Evolutionary conservation across 306 rosid genomes (phyloP), one percentile per base, ranked within the genome.

Genomic region (Castanopsis chinensis): DNA sequence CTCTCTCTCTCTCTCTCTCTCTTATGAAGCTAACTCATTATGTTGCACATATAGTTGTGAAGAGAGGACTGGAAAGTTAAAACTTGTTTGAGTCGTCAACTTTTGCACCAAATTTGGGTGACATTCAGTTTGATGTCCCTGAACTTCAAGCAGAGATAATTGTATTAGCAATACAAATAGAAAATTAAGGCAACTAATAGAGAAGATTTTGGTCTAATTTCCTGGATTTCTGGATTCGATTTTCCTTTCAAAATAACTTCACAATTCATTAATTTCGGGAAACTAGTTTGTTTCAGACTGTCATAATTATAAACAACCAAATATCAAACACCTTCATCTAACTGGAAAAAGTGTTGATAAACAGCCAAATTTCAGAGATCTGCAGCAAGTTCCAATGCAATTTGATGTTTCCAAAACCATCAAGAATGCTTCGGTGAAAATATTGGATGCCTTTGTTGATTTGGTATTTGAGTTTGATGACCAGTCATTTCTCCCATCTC

Each of bases 361-460:
- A 35, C 83, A 83, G 94, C 80, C 88, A 78, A 55, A 83, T 19
- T 37, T 56, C 65, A 83, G 76, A 69, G 79, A 53, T 32, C 12
- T 88, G 76, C 78, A 77, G 28, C 23, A 82, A 79, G 69, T 76
- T 32, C 33, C 85, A 3, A 53, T 78, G 59, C 84, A 78, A 23
- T 53, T 85, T 72, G 82, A 79, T 72, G 69, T 85, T 59, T 70
- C 79, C 2, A 81, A 80, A 73, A 71, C 65, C 37, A 41, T 90
- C 69, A 72, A 82, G 67, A 83, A 28, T 18, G 3, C 79, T 12
- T 74, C 82, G 0, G 53, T 60, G 8, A 84, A 71, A 78, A 30
- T 88, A 63, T 9, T 91, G 52, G 92, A 93, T n/a, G 83, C 80
- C 19, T 89, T 91, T 25, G 93, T 91, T 1, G 93, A 93, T 83